Conservation (phyloP, 208 protist species). For the Leishmania tarentolae region DNA sequence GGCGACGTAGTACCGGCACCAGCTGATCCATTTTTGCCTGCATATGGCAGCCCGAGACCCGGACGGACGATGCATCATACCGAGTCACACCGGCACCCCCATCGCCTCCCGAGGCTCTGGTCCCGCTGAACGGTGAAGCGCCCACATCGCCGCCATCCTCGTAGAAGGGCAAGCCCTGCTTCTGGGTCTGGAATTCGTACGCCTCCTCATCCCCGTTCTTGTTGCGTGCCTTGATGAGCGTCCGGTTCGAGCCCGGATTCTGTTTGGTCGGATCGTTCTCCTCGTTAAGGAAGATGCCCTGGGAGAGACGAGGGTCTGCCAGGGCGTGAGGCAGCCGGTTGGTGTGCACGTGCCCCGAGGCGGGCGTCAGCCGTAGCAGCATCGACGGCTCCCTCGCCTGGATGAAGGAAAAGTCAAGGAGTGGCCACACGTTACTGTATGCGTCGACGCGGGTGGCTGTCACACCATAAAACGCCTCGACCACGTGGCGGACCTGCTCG, state of each 20-base stretch:
- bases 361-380: constrained; percentile 49
- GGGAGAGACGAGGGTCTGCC: constrained; percentile 54
- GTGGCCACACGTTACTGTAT: constrained; percentile 31
- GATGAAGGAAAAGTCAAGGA: constrained; percentile 68
- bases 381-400: constrained; percentile 35
- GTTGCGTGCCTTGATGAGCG: constrained; percentile 87
- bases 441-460: constrained; percentile 47
- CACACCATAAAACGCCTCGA: constrained; percentile 53
- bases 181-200: constrained; percentile 76
- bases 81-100: constrained; percentile 13
- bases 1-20: constrained; percentile 64
- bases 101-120: background rate
- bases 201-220: constrained; percentile 88
- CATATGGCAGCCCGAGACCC: constrained; percentile 67
- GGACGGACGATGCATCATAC: constrained; percentile 74
- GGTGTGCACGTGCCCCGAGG: constrained; percentile 51
- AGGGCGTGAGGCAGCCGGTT: constrained; percentile 28
- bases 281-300: constrained; percentile 76
- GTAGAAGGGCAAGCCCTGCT: constrained; percentile 48
- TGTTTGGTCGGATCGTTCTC: constrained; percentile 61
- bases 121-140: background rate
- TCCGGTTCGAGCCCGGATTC: constrained; percentile 28
- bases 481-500: constrained; percentile 38
- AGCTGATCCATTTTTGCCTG: constrained; percentile 49
- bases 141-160: background rate